Base-by-base conservation (phyloP, 148 eudicot genomes). In the Hydrangea macrophylla region DNA sequence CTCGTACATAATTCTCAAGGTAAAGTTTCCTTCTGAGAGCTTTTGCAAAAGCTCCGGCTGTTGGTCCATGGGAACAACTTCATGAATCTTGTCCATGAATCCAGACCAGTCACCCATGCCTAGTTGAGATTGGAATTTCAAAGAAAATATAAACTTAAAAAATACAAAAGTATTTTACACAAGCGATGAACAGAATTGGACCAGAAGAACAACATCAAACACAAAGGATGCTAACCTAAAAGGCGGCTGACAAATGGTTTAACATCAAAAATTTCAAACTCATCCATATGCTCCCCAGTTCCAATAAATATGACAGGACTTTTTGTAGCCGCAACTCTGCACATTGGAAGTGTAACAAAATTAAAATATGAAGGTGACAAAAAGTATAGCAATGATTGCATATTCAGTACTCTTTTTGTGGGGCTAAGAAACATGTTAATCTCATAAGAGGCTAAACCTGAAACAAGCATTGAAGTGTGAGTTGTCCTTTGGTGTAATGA, bases 241-340 rank as follows among this genome's bases (percentile, higher is more conserved):
- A 94, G 97, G 35, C 99, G 93, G 73, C 97, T 90, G 53, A 94
- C 99, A 79, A 94, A 91, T 28, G 99, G 97, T 84, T 94, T 91
- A 23, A 89, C 99, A 81, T 94, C 97, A 76, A 94, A 94, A 62
- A 90, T 81, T 78, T 94, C 99, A 79, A 90, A 94, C 74, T 94
- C 99, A 75, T 94, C 99, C 99, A 94, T 94, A 70, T 94, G 99
- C 75, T 94, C 99, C 76, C 99, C 99, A 31, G 99, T 94, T 70
- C 99, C 99, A 68, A 94, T 94, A 67, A 94, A 94, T 66, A 91
- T 94, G 71, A 94, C 93, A 31, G 99, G 99, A 79, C 97, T 90
- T 80, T 94, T 94, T 62, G 99, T 94, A 54, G 99, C 99, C 12
- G 99, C 96, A 79, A 94, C 99, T 69, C 99, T 94, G 86, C 73